Evolutionary conservation across 176 grass and related monocot species (phyloP), one percentile per base, ranked within the genome.

Genomic region (Musa troglodytarum): DNA sequence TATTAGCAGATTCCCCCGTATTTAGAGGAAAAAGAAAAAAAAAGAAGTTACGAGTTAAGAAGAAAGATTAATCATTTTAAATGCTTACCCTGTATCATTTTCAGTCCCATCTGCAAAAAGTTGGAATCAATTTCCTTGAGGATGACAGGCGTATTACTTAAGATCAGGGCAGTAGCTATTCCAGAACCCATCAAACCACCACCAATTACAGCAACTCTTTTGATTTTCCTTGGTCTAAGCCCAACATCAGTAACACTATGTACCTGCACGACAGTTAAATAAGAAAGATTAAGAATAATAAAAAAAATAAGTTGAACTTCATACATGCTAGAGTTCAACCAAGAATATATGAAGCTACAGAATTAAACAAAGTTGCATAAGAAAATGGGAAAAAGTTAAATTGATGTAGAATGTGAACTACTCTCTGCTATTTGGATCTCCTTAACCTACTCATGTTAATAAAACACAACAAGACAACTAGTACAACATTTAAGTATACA

Each of bases 111-210:
- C 82, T 99, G 78, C 16, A 99, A 83, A 82, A 94, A 88, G 3
- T 91, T 86, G 62, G 95, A 17, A 53, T 99, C 82, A 74, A 99
- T 85, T 91, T 99, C 95, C 85, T 99, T 99, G 51, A 99, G 87
- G 68, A 99, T 77, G 69, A 99, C 91, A 87, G 86, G 75, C 11
- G 88, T 89, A 74, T 92, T 87, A 67, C 85, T 82, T 66, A 94
- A 82, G 85, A 99, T 89, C 82, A 92, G 87, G n/a, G 88, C 81
- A 49, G 95, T 99, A 78, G 95, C 90, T 83, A 99, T 99, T 84
- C 95, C 95, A 79, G 95, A 99, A 63, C 95, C 95, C 95, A 99
- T 99, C 68, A 99, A 81, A 79, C 95, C 95, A 68, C 95, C 95
- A 82, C 95, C 95, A 72, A 99, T 99, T 23, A 99, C 90, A 76